phyloP scores from a whole-genome alignment of 139 green algal species.

The Bryopsis sp. region DNA sequence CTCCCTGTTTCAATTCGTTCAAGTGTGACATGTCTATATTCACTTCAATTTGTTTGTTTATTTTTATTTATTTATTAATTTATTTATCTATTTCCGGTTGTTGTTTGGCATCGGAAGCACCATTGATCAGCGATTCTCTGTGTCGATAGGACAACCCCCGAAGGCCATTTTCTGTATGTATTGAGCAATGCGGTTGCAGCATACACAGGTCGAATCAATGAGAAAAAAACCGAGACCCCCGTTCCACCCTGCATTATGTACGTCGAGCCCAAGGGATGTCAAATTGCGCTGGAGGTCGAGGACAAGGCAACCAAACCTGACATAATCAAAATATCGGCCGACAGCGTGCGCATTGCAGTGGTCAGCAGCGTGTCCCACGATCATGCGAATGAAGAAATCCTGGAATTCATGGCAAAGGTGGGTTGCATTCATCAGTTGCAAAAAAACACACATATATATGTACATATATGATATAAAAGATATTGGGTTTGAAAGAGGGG shows the following conservation, averaged over 20 bases:
- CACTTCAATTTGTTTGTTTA: no score
- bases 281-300: slow-evolving; percentile 59
- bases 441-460: no score
- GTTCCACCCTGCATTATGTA: slow-evolving; percentile 71
- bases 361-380: slow-evolving; percentile 26
- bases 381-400: slow-evolving; percentile 1
- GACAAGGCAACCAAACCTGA: slow-evolving; percentile 40
- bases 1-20: no score
- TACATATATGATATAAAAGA: no score
- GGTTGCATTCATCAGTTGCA: no score
- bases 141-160: no score
- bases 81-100: neutral
- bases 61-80: neutral
- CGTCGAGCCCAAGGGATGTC: slow-evolving; percentile 15
- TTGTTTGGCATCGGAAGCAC: slow-evolving; percentile 13
- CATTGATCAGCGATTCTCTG: no score
- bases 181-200: no score
- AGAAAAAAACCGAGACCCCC: slow-evolving; percentile 32
- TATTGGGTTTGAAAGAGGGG: no score
- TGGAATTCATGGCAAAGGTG: neutral
- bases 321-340: slow-evolving; percentile 54
- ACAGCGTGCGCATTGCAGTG: slow-evolving; percentile 62
- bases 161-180: no score
- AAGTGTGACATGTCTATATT: no score
- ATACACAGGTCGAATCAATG: no score